Conservation (phyloP, 257 asterid species). For the Craterostigma plantagineum region DNA sequence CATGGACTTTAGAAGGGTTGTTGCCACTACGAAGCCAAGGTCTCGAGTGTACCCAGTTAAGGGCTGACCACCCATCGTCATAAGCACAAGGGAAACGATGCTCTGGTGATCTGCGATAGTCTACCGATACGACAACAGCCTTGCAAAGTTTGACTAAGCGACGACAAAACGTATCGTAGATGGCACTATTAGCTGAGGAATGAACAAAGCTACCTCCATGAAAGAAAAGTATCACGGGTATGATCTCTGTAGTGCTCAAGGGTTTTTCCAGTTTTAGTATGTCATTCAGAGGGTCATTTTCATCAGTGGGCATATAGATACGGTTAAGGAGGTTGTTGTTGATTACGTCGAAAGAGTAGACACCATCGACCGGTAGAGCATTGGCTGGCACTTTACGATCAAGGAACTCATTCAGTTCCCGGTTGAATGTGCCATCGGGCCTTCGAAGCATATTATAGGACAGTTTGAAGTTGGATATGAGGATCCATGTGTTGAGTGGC, state of each 20-base stretch:
- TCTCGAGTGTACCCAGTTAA: slow-evolving; percentile 1
- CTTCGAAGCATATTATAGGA: slow-evolving; percentile 2
- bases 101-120: slow-evolving; percentile 4
- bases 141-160: background rate
- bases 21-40: slow-evolving; percentile 3
- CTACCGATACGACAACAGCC: background rate
- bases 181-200: slow-evolving; percentile 5
- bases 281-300: background rate
- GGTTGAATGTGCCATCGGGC: slow-evolving; percentile 5
- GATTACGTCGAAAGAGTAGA: slow-evolving; percentile 3
- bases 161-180: slow-evolving; percentile 4
- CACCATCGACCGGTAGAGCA: slow-evolving; percentile 1
- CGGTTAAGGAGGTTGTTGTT: slow-evolving; percentile 1
- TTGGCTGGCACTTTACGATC: slow-evolving; percentile 6
- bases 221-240: slow-evolving; percentile 2
- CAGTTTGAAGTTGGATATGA: slow-evolving; percentile 4
- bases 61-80: slow-evolving; percentile 5
- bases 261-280: background rate
- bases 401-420: slow-evolving; percentile 4
- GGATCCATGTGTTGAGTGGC: slow-evolving; percentile 6
- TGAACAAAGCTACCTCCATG: slow-evolving; percentile 6
- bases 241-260: slow-evolving; percentile 2
- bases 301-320: background rate
- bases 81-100: slow-evolving; percentile 6
- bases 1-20: background rate